Conservation (phyloP, 192 early-diverging fungal species). For the Backusella psychrophila region DNA sequence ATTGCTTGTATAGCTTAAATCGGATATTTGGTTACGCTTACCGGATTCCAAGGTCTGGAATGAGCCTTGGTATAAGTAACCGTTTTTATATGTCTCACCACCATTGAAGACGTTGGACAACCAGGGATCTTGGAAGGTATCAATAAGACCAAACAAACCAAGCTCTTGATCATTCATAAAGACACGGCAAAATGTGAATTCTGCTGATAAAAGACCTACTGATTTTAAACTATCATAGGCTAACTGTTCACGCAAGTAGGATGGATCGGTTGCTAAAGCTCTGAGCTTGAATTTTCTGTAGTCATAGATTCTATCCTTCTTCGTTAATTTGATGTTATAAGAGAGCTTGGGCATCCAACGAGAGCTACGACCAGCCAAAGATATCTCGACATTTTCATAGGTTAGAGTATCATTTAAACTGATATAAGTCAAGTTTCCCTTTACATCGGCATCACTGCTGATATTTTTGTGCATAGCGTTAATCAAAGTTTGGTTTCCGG, state of each 20-base stretch:
- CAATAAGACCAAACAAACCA: constrained; percentile 44
- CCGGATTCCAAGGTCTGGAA: neutral
- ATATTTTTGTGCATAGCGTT: constrained; percentile 2
- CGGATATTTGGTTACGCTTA: neutral
- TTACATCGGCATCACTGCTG: neutral
- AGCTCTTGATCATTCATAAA: constrained; percentile 37
- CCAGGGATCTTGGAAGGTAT: constrained; percentile 43
- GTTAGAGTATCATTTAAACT: neutral
- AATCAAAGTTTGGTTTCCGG: constrained; percentile 7
- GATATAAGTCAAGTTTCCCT: constrained; percentile 17
- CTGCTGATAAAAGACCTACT: constrained; percentile 9
- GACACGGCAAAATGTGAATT: constrained; percentile 24
- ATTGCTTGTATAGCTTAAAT: constrained; percentile 1
- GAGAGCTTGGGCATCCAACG: constrained; percentile 24
- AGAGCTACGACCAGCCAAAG: constrained; percentile 23
- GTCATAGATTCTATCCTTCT: constrained; percentile 15
- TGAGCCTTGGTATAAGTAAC: constrained; percentile 17
- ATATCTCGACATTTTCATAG: neutral
- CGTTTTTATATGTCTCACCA: constrained; percentile 23
- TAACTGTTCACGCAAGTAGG: constrained; percentile 31
- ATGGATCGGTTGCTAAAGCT: constrained; percentile 22
- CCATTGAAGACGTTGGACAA: constrained; percentile 32
- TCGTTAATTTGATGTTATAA: constrained; percentile 27
- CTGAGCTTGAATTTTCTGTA: constrained; percentile 23
- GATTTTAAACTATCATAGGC: constrained; percentile 16